phyloP scores from a whole-genome alignment of 2,329 filamentous ascomycete species.

The Sordariomycetes sp. region DNA sequence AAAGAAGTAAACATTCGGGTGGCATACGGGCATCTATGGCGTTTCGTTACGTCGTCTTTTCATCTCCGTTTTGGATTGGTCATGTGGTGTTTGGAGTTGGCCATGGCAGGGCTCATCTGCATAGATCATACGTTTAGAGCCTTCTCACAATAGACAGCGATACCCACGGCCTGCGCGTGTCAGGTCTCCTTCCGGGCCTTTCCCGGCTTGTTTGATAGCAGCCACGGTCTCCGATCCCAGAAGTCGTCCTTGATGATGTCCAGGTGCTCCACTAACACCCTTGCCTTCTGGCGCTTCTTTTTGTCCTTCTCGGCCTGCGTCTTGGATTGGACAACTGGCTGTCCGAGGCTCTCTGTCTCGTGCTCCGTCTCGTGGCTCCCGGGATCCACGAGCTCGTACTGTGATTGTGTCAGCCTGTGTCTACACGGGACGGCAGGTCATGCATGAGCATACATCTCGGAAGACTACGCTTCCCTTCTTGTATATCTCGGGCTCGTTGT shows the following conservation, averaged over 20 bases:
- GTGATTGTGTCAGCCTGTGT: conserved; percentile 11
- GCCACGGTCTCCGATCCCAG: conserved; percentile 79
- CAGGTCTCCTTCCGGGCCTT: conserved; percentile 50
- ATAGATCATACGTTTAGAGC: neutral
- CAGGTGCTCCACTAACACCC: conserved; percentile 69
- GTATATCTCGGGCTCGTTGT: conserved; percentile 85
- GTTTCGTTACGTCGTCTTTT: neutral
- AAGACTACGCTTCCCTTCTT: conserved; percentile 89
- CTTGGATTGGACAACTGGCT: conserved; percentile 50
- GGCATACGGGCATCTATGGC: too few relatives aligned
- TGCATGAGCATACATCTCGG: conserved; percentile 49
- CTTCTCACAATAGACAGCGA: conserved; percentile 8
- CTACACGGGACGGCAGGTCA: neutral
- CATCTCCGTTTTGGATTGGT: neutral
- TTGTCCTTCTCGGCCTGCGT: conserved; percentile 73
- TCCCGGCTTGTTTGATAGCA: conserved; percentile 61
- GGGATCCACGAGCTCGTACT: conserved; percentile 61
- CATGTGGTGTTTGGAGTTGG: conserved; percentile 1
- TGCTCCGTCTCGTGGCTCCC: conserved; percentile 28
- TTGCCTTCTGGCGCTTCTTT: conserved; percentile 69
- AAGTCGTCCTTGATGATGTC: conserved; percentile 96
- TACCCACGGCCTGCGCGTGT: conserved; percentile 12
- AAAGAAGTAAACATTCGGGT: neutral
- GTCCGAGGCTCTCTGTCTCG: conserved; percentile 33
- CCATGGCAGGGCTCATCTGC: neutral